Base-by-base conservation (phyloP, 306 rosid genomes). In the Corylus avellana region DNA sequence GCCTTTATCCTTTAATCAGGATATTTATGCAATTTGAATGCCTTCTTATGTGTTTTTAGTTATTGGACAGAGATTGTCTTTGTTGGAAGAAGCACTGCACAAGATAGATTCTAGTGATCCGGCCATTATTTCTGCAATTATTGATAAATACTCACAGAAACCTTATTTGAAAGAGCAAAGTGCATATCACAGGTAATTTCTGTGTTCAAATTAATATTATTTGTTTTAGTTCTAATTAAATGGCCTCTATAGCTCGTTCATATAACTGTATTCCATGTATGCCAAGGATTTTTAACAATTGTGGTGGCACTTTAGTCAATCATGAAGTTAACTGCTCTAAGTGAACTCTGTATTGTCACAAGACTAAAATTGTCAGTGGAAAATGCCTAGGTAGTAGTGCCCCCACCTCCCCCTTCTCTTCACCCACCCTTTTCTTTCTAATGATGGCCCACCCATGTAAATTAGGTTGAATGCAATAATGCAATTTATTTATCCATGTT, bases 51-150 rank as follows among this genome's bases (percentile, higher is more conserved):
- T 69, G 80, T 72, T 72, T 82, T 70, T 77, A 12, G 75, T 84
- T 80, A 51, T 61, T 81, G 70, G 9, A 80, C 90, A 92, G 98
- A 90, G 84, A 70, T 75, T 95, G 79, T 57, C 87, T 75, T 56
- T 72, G 63, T 83, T 95, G 83, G 98, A 95, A 89, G 97, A 89
- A 87, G 90, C 86, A 32, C 87, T 92, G 44, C 83, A 37, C 86
- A 86, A 86, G 75, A 87, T 84, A 56, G 84, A 82, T 80, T 87
- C 91, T 67, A 86, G 90, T 83, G 92, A 86, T 83, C 75, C 83
- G 75, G 51, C 86, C 82, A 67, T 76, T 12, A 80, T 92, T 49
- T 89, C 91, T 77, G 87, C 79, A 49, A 84, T 89, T 50, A 89
- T 92, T 64, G 90, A 90, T 76, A 73, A 80, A 51, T 90, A 85